A percentile compares a stretch with the other conserved stretches of the same genome.
phyloP scores from a whole-genome alignment of 495 filamentous ascomycete genomes.

The Pseudotulostoma volvatum region DNA sequence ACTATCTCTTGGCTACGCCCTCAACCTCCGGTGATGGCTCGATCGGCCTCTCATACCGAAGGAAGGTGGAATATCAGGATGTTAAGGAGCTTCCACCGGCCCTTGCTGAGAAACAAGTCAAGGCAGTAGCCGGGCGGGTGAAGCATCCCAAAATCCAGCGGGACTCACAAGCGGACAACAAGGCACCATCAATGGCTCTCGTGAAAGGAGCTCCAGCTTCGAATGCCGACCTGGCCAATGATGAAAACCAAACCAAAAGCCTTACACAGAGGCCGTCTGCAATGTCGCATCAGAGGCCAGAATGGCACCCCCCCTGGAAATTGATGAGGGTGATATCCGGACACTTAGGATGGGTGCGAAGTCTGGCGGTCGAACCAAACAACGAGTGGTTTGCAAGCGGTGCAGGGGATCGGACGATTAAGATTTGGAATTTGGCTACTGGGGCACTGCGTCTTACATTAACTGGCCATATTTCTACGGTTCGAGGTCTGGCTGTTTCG shows the following conservation, averaged over 20 bases:
- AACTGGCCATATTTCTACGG: conserved; percentile 94
- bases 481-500: conserved; percentile 82
- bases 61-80: conserved; percentile 65
- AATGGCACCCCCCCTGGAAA: conserved; percentile 98
- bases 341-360: conserved; percentile 89
- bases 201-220: conserved; percentile 22
- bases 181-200: conserved; percentile 28
- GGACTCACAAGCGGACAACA: conserved; percentile 17
- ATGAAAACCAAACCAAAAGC: conserved; percentile 33
- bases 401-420: conserved; percentile 91
- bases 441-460: conserved; percentile 71
- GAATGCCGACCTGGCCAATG: conserved; percentile 13
- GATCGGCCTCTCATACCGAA: conserved; percentile 40
- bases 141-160: conserved; percentile 32
- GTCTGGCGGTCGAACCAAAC: conserved; percentile 79
- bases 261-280: conserved; percentile 50
- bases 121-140: conserved; percentile 39
- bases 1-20: conserved; percentile 37
- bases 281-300: conserved; percentile 58
- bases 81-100: conserved; percentile 69
- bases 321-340: conserved; percentile 94
- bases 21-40: conserved; percentile 23
- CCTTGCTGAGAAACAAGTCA: conserved; percentile 70
- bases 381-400: conserved; percentile 98
- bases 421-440: conserved; percentile 93